Percentiles rank a stretch among this genome's conserved stretches.
Evolutionary conservation across 805 yeast species (phyloP).

Genomic region (Candida berthetii): DNA sequence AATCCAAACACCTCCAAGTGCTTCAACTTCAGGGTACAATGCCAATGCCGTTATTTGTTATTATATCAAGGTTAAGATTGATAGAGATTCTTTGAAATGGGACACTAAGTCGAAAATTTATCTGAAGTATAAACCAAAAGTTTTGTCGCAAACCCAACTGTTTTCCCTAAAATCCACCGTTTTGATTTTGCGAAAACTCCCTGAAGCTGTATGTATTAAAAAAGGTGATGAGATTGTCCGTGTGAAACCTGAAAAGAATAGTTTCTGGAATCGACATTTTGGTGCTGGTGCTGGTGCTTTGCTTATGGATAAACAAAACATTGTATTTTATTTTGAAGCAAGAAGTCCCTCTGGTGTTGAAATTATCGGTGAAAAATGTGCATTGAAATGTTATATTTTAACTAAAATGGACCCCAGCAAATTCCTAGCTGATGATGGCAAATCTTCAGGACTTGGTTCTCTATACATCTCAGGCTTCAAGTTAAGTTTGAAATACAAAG

Average conservation of each 20-base stretch:
- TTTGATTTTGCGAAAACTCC: not conserved
- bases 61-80: not conserved
- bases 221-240: not conserved
- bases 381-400: no score
- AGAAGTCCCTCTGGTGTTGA: no score
- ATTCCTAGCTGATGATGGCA: no score
- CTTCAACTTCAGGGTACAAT: no score
- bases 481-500: no score
- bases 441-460: no score
- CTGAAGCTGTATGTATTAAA: not conserved
- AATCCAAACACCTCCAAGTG: not conserved
- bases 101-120: not conserved
- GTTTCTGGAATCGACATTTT: not conserved
- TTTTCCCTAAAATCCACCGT: not conserved
- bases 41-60: not conserved
- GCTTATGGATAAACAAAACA: no score
- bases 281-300: not conserved
- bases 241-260: not conserved
- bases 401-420: no score
- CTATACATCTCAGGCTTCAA: no score
- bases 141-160: not conserved
- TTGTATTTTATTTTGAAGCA: no score
- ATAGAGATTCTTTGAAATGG: not conserved
- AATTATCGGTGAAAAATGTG: no score
- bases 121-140: not conserved